phyloP scores from a whole-genome alignment of 1,284 basidiomycete genomes.

The Apiotrichum veenhuisii region DNA sequence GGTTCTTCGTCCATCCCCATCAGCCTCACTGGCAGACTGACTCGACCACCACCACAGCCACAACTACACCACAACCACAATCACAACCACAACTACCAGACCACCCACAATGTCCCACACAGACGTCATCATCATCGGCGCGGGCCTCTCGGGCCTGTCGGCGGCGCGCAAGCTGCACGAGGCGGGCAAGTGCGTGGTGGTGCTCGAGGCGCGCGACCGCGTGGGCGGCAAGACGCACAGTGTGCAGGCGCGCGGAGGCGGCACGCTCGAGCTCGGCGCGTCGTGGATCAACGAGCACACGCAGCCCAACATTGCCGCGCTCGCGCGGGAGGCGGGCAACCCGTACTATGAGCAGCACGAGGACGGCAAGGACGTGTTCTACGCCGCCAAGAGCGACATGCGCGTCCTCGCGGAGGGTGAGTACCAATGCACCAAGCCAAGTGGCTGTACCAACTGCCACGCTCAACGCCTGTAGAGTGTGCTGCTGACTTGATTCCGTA shows the following conservation, averaged over 20 bases:
- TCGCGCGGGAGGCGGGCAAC: slow-evolving; percentile 9
- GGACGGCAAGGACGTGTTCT: background rate
- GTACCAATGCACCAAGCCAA: too few species aligned
- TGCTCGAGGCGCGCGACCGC: slow-evolving; percentile 18
- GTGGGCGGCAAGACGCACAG: slow-evolving; percentile 16
- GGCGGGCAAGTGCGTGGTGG: slow-evolving; percentile 14
- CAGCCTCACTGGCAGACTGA: too few species aligned
- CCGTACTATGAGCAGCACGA: slow-evolving; percentile 7
- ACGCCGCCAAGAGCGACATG: background rate
- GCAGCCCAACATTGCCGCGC: slow-evolving; percentile 9
- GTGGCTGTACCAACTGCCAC: too few species aligned
- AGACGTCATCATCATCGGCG: slow-evolving; percentile 13
- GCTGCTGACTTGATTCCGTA: background rate
- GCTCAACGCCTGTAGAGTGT: too few species aligned
- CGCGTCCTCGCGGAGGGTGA: too few species aligned
- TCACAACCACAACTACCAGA: too few species aligned
- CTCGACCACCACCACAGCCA: too few species aligned
- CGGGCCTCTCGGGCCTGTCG: slow-evolving; percentile 10
- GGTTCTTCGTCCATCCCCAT: too few species aligned
- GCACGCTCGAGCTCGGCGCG: slow-evolving; percentile 14
- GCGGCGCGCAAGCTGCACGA: slow-evolving; percentile 15
- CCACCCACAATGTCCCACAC: background rate
- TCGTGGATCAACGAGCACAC: slow-evolving; percentile 17
- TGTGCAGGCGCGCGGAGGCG: slow-evolving; percentile 4
- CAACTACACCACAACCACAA: too few species aligned